Percentiles rank a stretch among this genome's conserved stretches.
These are phyloP conservation scores for Trichoderma citrinoviride DNA, from an alignment of 2,329 filamentous ascomycete species.

Conservation along the genomic window DNA sequence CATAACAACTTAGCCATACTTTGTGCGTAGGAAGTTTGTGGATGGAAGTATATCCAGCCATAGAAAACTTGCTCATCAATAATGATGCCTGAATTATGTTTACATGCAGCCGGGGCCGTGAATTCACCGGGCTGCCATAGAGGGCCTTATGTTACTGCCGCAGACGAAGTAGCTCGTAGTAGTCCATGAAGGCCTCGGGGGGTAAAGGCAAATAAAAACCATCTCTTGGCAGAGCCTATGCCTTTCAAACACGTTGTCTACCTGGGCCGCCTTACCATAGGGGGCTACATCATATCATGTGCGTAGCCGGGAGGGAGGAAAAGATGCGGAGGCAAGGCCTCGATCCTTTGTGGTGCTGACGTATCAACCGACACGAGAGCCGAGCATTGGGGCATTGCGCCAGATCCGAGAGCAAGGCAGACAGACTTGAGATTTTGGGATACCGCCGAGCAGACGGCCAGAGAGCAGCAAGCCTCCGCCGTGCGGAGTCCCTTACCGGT, in stretches of 20 bases:
- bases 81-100: neutral
- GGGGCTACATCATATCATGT: conserved; percentile 8
- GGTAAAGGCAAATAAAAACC: neutral
- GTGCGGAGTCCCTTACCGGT: neutral
- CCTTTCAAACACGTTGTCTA: neutral
- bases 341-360: neutral
- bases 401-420: neutral
- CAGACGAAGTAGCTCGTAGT: neutral
- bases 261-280: neutral
- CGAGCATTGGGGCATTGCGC: neutral
- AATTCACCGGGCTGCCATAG: neutral
- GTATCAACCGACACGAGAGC: neutral
- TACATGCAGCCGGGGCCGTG: too few species aligned
- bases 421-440: neutral
- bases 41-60: too few species aligned
- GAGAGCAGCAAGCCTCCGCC: neutral
- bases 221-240: neutral
- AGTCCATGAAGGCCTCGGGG: neutral
- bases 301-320: neutral
- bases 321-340: neutral
- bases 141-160: neutral
- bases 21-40: neutral
- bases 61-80: neutral
- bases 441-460: neutral
- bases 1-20: neutral